Evolutionary conservation across 495 filamentous ascomycete genomes (phyloP), one percentile per base, ranked within the genome.

Genomic region (Penicillium paradoxum): DNA sequence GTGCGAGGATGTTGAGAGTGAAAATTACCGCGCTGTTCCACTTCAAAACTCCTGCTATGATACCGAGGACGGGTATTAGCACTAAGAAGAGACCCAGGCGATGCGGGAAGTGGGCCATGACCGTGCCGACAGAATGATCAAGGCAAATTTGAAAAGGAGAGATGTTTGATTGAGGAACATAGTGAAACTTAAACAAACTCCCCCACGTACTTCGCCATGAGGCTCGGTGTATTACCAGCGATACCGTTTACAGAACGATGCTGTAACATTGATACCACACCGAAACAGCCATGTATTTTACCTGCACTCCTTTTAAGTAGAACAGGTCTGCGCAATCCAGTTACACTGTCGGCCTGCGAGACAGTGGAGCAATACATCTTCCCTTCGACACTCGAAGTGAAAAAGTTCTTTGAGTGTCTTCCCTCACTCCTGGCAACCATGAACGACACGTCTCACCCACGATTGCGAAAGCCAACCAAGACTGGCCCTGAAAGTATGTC

Each of bases 1-100:
- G 18, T 17, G 55, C 58, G 6, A 45, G 8, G 4, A 62, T 56
- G 27, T 67, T 67, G 15, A 67, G 29, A 11, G 32, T 15, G 45
- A 67, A 66, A 3, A 63, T 45, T 3, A 45, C 15, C 15, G 36
- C 33, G 1, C 25, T 24, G 18, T 55, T 53, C 25, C 38, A 47
- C 2, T 37, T 10, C 29, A 61, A 21, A 19, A 38, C 32, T 17
- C 47, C 58, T 3, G 57, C 19, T 10, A 38, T 32, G 6, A 59
- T 59, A 15, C 60, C 60, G 3, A 59, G 24, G 9, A 59, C 52
- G n/a, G 54, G 48, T 19, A 56, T 21, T 18, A 47, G 9, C 0
- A 30, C 11, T 2, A 48, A 34, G 36, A 47, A 30, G 14, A 37
- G 1, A 6, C 22, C 21, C 6, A 27, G 21, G 10, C 32, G 17